Percentiles rank a stretch among this genome's conserved stretches.
phyloP scores from a whole-genome alignment of 1,139 yeast genomes.

The Kodamaea ohmeri region DNA sequence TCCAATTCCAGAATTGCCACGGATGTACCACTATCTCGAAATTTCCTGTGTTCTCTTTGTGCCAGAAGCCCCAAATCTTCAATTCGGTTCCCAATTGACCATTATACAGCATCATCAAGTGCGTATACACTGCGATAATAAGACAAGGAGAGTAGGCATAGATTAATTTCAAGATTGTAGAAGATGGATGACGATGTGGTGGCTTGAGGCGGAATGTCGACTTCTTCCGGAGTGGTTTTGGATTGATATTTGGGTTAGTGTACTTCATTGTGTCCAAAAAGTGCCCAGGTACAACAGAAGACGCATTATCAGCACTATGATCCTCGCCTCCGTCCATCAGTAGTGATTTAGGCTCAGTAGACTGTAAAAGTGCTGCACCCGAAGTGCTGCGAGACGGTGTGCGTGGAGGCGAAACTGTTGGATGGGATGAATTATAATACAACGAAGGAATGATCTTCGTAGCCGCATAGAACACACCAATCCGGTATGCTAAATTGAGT shows the following conservation, averaged over 20 bases:
- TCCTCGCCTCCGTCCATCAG: conserved; percentile 2
- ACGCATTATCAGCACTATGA: background rate
- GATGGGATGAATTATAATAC: conserved; percentile 39
- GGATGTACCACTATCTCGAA: conserved; percentile 55
- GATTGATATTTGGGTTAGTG: background rate
- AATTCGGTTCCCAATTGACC: conserved; percentile 67
- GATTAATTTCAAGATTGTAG: conserved; percentile 55
- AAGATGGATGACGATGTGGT: conserved; percentile 32
- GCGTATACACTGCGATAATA: conserved; percentile 91
- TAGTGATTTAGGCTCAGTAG: conserved; percentile 14
- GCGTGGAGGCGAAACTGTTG: conserved; percentile 22
- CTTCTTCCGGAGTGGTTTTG: conserved; percentile 7
- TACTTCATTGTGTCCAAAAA: conserved; percentile 1
- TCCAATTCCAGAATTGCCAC: conserved; percentile 97
- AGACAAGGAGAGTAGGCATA: conserved; percentile 92
- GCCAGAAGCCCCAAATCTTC: conserved; percentile 58
- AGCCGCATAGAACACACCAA: conserved; percentile 87
- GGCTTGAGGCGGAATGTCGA: conserved; percentile 18
- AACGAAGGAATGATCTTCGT: conserved; percentile 88
- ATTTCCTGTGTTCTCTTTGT: conserved; percentile 18
- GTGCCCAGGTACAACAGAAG: conserved; percentile 3
- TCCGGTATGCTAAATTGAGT: conserved; percentile 77
- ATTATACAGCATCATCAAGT: conserved; percentile 84
- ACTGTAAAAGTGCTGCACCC: conserved; percentile 19
- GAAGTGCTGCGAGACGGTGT: conserved; percentile 34